phyloP scores from a whole-genome alignment of 2,329 filamentous ascomycete species.

The Botrytis pseudocinerea region DNA sequence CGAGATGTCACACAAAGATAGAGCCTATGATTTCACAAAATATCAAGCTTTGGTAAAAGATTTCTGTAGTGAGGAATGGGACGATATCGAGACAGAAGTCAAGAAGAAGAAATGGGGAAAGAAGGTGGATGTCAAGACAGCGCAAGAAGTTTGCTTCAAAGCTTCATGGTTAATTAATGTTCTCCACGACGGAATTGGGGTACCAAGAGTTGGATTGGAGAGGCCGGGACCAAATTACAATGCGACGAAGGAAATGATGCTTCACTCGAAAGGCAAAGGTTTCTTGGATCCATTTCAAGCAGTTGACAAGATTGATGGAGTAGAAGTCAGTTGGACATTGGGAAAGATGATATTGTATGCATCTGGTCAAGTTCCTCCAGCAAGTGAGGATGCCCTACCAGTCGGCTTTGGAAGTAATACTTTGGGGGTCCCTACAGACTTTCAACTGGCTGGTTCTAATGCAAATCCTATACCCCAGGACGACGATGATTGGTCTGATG shows the following conservation, averaged over 20 bases:
- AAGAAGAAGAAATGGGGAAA: slow-evolving; percentile 69
- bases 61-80: slow-evolving; percentile 86
- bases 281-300: slow-evolving; percentile 87
- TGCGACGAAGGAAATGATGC: slow-evolving; percentile 67
- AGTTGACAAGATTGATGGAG: slow-evolving; percentile 85
- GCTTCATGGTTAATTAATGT: slow-evolving; percentile 97
- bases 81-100: slow-evolving; percentile 67
- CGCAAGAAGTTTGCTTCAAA: slow-evolving; percentile 92
- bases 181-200: slow-evolving; percentile 90
- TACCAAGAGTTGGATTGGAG: slow-evolving; percentile 82
- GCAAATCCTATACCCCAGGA: slow-evolving; percentile 40
- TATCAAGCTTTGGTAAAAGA: slow-evolving; percentile 83
- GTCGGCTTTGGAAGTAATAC: slow-evolving; percentile 92
- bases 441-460: slow-evolving; percentile 74
- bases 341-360: slow-evolving; percentile 97
- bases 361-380: slow-evolving; percentile 77
- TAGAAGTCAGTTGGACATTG: slow-evolving; percentile 95
- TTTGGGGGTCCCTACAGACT: slow-evolving; percentile 66
- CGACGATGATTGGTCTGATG: slow-evolving; percentile 57
- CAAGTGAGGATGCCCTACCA: slow-evolving; percentile 60
- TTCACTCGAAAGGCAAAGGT: slow-evolving; percentile 69
- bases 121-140: slow-evolving; percentile 71
- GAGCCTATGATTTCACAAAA: slow-evolving; percentile 84
- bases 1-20: slow-evolving; percentile 69
- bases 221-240: slow-evolving; percentile 60